Conservation (phyloP, 2,329 filamentous ascomycete species). For the Xylaria sp. region DNA sequence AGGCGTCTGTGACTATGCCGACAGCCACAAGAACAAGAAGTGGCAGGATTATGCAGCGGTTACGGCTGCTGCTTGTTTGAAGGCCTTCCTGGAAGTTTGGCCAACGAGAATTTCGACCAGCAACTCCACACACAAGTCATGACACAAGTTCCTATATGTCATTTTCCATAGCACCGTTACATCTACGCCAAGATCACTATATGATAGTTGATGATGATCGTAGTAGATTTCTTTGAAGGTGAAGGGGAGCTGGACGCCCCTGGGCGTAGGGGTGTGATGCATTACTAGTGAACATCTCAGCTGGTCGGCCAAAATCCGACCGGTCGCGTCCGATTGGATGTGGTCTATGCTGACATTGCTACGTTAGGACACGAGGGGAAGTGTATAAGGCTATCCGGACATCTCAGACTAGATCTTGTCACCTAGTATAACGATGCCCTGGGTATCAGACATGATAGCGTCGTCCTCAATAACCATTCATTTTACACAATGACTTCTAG, state of each 20-base stretch:
- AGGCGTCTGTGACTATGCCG: constrained; percentile 30
- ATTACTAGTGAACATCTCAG: not conserved
- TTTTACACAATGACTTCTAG: not conserved
- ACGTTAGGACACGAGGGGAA: not conserved
- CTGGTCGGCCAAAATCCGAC: not conserved
- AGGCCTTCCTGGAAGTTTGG: constrained; percentile 23
- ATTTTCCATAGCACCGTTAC: not conserved
- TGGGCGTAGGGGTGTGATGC: not conserved
- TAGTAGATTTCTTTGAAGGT: not conserved
- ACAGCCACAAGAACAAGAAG: constrained; percentile 30
- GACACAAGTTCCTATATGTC: not conserved
- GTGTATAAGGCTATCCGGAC: not conserved
- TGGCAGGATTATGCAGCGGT: constrained; percentile 27
- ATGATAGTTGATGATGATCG: not conserved
- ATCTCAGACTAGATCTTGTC: not conserved
- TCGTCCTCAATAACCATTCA: not conserved
- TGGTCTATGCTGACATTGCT: not conserved
- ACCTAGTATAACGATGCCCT: not conserved
- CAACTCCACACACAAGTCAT: not conserved
- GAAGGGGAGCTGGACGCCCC: not conserved
- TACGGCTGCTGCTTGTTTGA: constrained; percentile 26
- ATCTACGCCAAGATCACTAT: not conserved
- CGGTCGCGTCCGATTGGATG: constrained; percentile 13
- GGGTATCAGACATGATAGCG: not conserved
- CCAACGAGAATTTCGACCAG: not conserved